phyloP scores from a whole-genome alignment of 768 basidiomycete genomes.

The Macrocybe gigantea region DNA sequence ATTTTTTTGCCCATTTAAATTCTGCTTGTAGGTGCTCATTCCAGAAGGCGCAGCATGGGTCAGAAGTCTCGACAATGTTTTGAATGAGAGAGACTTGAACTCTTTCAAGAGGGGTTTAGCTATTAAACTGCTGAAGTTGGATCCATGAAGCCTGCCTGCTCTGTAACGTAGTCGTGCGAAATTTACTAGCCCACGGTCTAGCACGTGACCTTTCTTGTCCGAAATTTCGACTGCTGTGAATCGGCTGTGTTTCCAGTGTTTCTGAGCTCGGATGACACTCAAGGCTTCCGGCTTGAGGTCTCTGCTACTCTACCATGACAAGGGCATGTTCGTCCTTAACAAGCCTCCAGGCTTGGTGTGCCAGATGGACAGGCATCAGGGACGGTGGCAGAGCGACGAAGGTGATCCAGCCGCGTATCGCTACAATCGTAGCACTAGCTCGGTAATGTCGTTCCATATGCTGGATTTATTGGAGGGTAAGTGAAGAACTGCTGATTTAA shows the following conservation, averaged over 20 bases:
- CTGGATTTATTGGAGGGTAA: too few species aligned
- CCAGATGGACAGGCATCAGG: conserved; percentile 27
- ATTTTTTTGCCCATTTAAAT: neutral
- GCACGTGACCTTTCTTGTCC: too few species aligned
- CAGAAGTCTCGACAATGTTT: conserved; percentile 12
- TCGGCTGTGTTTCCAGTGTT: neutral
- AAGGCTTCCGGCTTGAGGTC: neutral
- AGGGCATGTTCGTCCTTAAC: conserved; percentile 47
- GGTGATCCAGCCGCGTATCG: neutral
- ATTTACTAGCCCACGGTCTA: too few species aligned
- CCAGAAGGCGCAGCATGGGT: conserved; percentile 18
- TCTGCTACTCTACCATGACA: conserved; percentile 42
- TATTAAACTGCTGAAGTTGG: conserved; percentile 21
- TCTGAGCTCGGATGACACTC: neutral
- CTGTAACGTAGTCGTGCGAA: too few species aligned
- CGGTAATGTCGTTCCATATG: too few species aligned
- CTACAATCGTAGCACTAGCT: too few species aligned
- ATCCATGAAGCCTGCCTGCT: conserved; percentile 7
- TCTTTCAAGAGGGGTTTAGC: conserved; percentile 22
- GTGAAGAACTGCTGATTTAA: too few species aligned
- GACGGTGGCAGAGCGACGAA: conserved; percentile 17
- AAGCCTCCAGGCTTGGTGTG: conserved; percentile 57
- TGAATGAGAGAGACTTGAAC: conserved; percentile 15
- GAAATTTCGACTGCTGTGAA: neutral
- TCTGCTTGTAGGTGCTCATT: conserved; percentile 11